Evolutionary conservation across 164 flowering plant genomes (phyloP).

Genomic region (Piper betle): DNA sequence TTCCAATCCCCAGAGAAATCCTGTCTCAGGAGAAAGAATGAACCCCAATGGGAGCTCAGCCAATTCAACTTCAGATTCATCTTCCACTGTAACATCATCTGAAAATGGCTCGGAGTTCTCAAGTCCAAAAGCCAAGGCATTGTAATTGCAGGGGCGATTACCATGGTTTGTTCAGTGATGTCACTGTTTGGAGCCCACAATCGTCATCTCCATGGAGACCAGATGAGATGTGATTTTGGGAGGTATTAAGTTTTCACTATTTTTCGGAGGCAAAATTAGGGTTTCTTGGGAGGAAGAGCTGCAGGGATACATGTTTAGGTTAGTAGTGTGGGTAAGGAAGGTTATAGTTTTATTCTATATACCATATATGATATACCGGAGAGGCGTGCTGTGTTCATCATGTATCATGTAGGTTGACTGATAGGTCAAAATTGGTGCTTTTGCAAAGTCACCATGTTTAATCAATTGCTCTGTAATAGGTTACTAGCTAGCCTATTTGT

Average conservation of each 20-base stretch:
- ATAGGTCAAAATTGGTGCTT: too few species aligned
- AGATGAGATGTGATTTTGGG: constrained; percentile 1
- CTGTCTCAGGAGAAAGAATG: constrained; percentile 24
- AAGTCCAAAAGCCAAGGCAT: constrained; percentile 36
- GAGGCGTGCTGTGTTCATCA: too few species aligned
- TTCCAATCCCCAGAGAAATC: constrained; percentile 35
- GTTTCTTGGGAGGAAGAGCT: background rate
- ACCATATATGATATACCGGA: too few species aligned
- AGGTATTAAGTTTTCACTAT: background rate
- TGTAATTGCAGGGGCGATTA: constrained; percentile 1
- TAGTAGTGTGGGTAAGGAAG: background rate
- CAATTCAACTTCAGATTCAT: constrained; percentile 11
- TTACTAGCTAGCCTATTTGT: too few species aligned
- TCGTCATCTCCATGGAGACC: constrained; percentile 5
- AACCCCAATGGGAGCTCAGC: constrained; percentile 16
- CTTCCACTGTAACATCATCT: constrained; percentile 38
- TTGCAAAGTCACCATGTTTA: too few species aligned
- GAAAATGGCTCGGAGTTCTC: constrained; percentile 37
- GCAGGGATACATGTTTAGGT: background rate
- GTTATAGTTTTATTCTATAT: background rate
- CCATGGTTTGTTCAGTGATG: background rate
- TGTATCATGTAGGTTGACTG: too few species aligned
- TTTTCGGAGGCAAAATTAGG: background rate
- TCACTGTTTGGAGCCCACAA: background rate
- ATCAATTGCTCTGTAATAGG: too few species aligned